A percentile compares a stretch with the other conserved stretches of the same genome.
These are phyloP conservation scores for Amanita rubescens DNA, from an alignment of 768 basidiomycete genomes.

Conservation along the genomic window DNA sequence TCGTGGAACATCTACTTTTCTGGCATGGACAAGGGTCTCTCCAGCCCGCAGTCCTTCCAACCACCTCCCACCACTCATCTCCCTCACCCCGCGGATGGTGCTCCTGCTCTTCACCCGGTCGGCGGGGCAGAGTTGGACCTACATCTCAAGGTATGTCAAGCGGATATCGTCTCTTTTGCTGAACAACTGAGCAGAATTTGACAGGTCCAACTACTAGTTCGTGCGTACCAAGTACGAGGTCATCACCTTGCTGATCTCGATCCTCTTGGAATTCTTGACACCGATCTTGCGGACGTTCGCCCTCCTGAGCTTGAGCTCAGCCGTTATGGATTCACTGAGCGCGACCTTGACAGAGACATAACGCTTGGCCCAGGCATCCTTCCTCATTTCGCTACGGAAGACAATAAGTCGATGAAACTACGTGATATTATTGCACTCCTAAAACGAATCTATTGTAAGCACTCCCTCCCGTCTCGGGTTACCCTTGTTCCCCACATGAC, in stretches of 20 bases:
- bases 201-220: constrained; percentile 94
- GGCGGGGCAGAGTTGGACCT: constrained; percentile 81
- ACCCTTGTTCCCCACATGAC: constrained; percentile 1
- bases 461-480: constrained; percentile 11
- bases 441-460: constrained; percentile 89
- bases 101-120: constrained; percentile 62
- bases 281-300: constrained; percentile 70
- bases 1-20: constrained; percentile 96
- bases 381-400: constrained; percentile 87
- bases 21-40: constrained; percentile 84
- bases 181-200: background rate
- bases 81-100: constrained; percentile 68
- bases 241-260: constrained; percentile 96
- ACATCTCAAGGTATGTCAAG: constrained; percentile 74
- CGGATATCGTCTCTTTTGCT: background rate
- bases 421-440: constrained; percentile 87
- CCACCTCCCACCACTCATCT: constrained; percentile 66
- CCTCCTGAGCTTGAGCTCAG: constrained; percentile 92
- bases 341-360: constrained; percentile 92
- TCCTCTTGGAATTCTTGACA: constrained; percentile 87
- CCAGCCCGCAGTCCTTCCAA: constrained; percentile 74
- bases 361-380: constrained; percentile 93
- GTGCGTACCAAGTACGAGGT: constrained; percentile 98
- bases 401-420: constrained; percentile 80
- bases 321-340: constrained; percentile 91